Evolutionary conservation across 192 early-diverging fungal genomes (phyloP).

Genomic region (Pilobolus umbonatus): DNA sequence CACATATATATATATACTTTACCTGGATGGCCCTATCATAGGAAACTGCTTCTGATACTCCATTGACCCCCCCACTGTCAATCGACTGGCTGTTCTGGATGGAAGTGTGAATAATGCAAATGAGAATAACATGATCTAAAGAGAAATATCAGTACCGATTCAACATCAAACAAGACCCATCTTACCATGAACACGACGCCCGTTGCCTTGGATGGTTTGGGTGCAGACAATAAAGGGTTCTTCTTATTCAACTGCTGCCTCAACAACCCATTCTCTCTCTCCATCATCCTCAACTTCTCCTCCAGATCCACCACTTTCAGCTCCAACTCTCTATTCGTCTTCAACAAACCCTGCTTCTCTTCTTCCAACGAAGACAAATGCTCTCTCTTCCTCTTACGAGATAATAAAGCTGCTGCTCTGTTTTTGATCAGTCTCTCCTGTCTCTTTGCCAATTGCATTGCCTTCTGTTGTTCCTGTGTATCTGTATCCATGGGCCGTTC

Average conservation of each 20-base stretch:
- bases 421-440: constrained; percentile 91
- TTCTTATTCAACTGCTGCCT: constrained; percentile 21
- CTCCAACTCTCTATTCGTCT: constrained; percentile 59
- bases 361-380: constrained; percentile 73
- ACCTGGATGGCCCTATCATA: constrained; percentile 36
- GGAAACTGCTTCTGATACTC: constrained; percentile 11
- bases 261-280: constrained; percentile 46
- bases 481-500: not conserved
- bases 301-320: constrained; percentile 55
- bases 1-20: constrained; percentile 1
- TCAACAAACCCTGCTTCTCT: constrained; percentile 41
- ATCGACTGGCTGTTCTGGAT: constrained; percentile 35
- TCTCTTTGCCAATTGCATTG: constrained; percentile 59
- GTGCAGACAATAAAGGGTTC: not conserved
- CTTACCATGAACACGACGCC: constrained; percentile 60
- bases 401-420: constrained; percentile 80
- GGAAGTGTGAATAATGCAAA: constrained; percentile 79
- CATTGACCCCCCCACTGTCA: constrained; percentile 44
- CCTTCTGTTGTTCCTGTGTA: constrained; percentile 31
- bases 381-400: constrained; percentile 87
- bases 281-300: constrained; percentile 50
- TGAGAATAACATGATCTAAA: constrained; percentile 77
- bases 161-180: constrained; percentile 2
- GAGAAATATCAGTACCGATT: no score
- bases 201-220: constrained; percentile 41